Evolutionary conservation across 2,329 filamentous ascomycete species (phyloP), one percentile per base, ranked within the genome.

Genomic region (Aureobasidium namibiae): DNA sequence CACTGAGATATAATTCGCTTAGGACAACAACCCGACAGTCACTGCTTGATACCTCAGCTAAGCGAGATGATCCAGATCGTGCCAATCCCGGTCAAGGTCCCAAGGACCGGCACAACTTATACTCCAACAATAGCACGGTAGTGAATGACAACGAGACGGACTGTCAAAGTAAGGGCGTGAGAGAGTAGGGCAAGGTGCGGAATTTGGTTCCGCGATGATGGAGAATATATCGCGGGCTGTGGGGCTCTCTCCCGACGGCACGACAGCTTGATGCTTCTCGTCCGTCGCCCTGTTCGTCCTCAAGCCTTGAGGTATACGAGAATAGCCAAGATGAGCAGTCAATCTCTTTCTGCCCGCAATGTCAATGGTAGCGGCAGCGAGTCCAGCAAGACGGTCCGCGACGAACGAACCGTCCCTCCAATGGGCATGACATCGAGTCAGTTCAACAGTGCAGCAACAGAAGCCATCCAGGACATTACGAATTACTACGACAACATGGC

Each of bases 381-480:
- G 31, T 23, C 26, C 10, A 23, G 3, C 13, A 16, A 18, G 3
- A 44, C 36, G 4, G 41, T 60, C 16, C 46, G 23, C 8, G 67
- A 69, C 52, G 62, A 66, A 21, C 61, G 67, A 18, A 65, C 61
- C 38, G 60, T 72, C 5, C 69, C 71, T 24, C 68, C 71, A 9
- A 60, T 73, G 62, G 70, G 70, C 31, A 95, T 96, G 92, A 85
- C 95, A 69, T 84, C 86, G 29, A 77, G 86, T 59, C 83, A 92
- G 67, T 96, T 95, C 73, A 82, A 85, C 64, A 76, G 83, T 62
- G 89, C 90, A 63, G 91, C 90, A 45, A 83, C 89, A 64, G 82
- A 85, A 60, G 87, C 87, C 61, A 84, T 95, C 69, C 88, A 95
- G 65, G 88, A 95, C 61, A 95, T 96, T 68, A 84, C 90, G 68